A percentile compares a stretch with the other conserved stretches of the same genome.
Conservation (phyloP, 306 rosid genomes). For the Vigna nakashimae region DNA sequence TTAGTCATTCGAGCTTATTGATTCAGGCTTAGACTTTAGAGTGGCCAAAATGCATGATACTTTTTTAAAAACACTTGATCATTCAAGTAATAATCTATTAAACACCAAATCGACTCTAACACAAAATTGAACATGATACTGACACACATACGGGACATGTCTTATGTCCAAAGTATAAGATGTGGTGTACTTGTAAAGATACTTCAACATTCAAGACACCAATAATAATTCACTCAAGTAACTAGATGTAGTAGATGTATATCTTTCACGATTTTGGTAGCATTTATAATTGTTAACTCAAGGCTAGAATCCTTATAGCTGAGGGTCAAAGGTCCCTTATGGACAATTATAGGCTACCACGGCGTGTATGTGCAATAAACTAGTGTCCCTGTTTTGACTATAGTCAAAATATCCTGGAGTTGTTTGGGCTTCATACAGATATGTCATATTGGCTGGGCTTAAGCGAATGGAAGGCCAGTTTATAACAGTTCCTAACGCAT, state of each 20-base stretch:
- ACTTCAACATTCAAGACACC: not conserved
- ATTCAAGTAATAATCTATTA: too few relatives aligned
- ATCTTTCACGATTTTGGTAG: not conserved
- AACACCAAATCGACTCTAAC: too few relatives aligned
- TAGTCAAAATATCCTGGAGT: not conserved
- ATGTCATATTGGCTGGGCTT: not conserved
- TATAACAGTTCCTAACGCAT: constrained; percentile 17
- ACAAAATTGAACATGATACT: too few relatives aligned
- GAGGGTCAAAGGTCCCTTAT: not conserved
- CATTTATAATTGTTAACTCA: not conserved
- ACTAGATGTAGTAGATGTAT: not conserved
- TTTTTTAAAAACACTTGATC: too few relatives aligned
- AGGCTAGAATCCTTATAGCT: not conserved
- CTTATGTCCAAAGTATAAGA: too few relatives aligned
- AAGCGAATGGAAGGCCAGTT: not conserved
- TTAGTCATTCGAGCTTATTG: not conserved
- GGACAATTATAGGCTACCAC: not conserved
- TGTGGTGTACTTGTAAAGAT: not conserved
- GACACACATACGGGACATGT: too few relatives aligned
- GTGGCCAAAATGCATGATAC: not conserved
- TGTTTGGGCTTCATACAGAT: not conserved
- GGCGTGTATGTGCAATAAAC: not conserved
- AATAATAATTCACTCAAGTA: not conserved
- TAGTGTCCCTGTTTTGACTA: not conserved
- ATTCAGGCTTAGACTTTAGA: not conserved